Conservation (phyloP, 2,329 filamentous ascomycete species). For the Stemphylium beticola region DNA sequence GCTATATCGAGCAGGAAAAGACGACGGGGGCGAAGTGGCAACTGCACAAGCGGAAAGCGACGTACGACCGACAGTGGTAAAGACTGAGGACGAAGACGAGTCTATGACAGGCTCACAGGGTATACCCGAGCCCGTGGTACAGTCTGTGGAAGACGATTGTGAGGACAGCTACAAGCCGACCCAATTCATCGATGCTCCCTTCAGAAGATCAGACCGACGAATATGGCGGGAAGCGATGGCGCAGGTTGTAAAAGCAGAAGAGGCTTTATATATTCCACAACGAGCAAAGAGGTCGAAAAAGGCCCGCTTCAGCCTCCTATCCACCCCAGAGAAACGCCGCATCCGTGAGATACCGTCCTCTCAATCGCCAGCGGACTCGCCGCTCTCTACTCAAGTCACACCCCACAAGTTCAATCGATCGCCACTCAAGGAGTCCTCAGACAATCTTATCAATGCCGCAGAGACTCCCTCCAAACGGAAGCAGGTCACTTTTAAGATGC, state of each 20-base stretch:
- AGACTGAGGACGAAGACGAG: background rate
- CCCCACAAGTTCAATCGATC: conserved; percentile 24
- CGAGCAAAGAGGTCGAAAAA: conserved; percentile 10
- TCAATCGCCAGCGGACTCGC: conserved; percentile 43
- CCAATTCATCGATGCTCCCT: conserved; percentile 33
- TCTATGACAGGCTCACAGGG: background rate
- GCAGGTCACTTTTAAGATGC: conserved; percentile 35
- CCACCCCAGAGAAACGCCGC: conserved; percentile 43
- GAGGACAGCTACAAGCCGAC: conserved; percentile 39
- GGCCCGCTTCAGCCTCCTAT: conserved; percentile 35
- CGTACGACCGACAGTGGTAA: background rate
- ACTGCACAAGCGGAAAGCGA: background rate
- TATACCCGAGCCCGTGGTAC: background rate
- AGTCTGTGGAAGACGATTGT: conserved; percentile 18
- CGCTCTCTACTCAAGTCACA: conserved; percentile 35
- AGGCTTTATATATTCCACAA: background rate
- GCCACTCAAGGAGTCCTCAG: conserved; percentile 23
- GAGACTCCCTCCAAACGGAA: conserved; percentile 42
- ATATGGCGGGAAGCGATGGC: conserved; percentile 3
- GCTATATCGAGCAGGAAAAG: conserved; percentile 9
- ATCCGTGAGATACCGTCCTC: conserved; percentile 44
- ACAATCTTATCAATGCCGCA: conserved; percentile 8
- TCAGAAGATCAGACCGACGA: conserved; percentile 16
- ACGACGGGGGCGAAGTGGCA: background rate
- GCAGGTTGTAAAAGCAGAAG: background rate